Evolutionary conservation across 441 rosid genomes (phyloP), one percentile per base, ranked within the genome.

Genomic region (Pelargonium citronellum): DNA sequence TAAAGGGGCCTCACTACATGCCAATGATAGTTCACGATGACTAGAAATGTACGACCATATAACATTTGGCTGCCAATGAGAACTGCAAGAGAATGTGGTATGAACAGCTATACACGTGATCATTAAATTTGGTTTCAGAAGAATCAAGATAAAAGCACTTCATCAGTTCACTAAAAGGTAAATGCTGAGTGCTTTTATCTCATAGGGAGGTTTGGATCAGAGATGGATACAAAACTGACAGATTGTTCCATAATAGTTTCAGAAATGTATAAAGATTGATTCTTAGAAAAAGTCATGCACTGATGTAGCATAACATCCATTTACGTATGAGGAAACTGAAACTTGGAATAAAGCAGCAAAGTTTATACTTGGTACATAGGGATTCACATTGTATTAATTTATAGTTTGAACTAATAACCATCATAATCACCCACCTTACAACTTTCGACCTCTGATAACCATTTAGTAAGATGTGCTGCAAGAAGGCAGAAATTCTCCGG

Each of bases 381-480:
- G 43, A 43, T 19, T 0, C 20, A 43, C 6, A 66, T 12, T 60
- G 55, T 11, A 64, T 11, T 9, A 55, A 27, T 19, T 65, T 69
- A 57, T 37, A 67, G 37, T 49, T 69, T 53, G 39, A 67, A 77
- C 11, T 13, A 61, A 66, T 30, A 13, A 63, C 37, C 39, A 68
- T 57, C 44, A 81, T 67, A 69, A 37, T 15, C 66, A 82, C 79
- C 82, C 73, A 91, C 97, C 92, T 91, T 94, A 74, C 87, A 83
- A 68, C 72, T 78, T 80, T 90, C 99, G 67, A 94, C 76, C 76
- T 91, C 94, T 53, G 83, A 73, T 69, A 94, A 81, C 99, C 99
- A 94, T 74, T 81, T 87, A 49, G 96, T 84, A 73, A 91, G 85
- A 58, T 83, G 83, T 68, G 79, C 82, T 9, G 94, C 83, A 75